Evolutionary conservation across 345 rosid species (phyloP).

Genomic region (Odontarrhena argentea): DNA sequence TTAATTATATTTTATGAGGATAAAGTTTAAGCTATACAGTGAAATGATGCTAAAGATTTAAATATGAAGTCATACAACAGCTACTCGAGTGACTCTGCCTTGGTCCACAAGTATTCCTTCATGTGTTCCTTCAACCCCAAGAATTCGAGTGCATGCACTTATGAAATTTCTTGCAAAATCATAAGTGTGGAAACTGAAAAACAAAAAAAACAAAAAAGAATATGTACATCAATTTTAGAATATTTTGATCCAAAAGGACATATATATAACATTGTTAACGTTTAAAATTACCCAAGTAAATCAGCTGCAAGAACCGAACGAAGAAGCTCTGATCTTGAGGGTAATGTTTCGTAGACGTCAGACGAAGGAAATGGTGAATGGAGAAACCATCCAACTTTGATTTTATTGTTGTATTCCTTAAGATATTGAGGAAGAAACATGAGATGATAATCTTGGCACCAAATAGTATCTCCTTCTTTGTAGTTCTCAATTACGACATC

Average conservation of each 20-base stretch:
- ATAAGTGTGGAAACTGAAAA: constrained; percentile 79
- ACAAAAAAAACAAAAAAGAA: not conserved
- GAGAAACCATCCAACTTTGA: constrained; percentile 99
- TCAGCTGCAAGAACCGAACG: constrained; percentile 84
- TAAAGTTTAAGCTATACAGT: too few species aligned
- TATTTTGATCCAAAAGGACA: not conserved
- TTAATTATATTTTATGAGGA: too few species aligned
- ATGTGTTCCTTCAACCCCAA: constrained; percentile 91
- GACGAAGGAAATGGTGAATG: constrained; percentile 99
- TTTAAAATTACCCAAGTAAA: constrained; percentile 73
- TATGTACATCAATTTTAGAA: not conserved
- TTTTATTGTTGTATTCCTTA: constrained; percentile 64
- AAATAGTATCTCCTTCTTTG: constrained; percentile 89
- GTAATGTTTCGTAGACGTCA: constrained; percentile 86
- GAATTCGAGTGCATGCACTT: constrained; percentile 92
- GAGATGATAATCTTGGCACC: constrained; percentile 97
- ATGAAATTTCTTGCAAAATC: constrained; percentile 94
- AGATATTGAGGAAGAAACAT: constrained; percentile 94
- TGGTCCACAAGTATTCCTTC: constrained; percentile 94
- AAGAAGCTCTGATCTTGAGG: constrained; percentile 86
- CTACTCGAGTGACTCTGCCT: constrained; percentile 85
- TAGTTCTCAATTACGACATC: constrained; percentile 79
- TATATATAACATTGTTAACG: not conserved
- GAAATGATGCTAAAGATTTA: too few species aligned
- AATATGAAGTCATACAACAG: constrained; percentile 94